Conservation (phyloP, 140 eudicot species). For the Senecio squalidus region DNA sequence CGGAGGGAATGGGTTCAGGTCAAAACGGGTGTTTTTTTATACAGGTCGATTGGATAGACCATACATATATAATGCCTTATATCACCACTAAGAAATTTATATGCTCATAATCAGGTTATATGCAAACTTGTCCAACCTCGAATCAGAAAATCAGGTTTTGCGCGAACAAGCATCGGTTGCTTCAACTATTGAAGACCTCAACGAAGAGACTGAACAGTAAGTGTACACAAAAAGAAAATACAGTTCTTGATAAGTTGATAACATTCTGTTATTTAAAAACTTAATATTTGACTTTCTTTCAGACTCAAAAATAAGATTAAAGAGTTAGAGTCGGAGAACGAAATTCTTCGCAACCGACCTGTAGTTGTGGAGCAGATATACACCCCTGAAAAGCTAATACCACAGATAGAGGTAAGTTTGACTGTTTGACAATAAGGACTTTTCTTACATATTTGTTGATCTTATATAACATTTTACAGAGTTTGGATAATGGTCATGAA, state of each 20-base stretch:
- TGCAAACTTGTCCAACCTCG: slow-evolving; percentile 70
- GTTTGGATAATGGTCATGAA: slow-evolving; percentile 44
- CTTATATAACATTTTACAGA: slow-evolving; percentile 34
- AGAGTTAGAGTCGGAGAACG: slow-evolving; percentile 68
- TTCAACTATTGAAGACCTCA: slow-evolving; percentile 55
- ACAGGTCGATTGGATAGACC: too few species aligned
- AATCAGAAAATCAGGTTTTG: slow-evolving; percentile 92
- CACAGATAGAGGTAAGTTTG: slow-evolving; percentile 43
- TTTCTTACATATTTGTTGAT: slow-evolving; percentile 4
- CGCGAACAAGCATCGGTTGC: slow-evolving; percentile 89
- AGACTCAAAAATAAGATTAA: slow-evolving; percentile 61
- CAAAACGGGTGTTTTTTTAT: too few species aligned
- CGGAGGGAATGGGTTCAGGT: too few species aligned
- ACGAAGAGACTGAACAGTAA: slow-evolving; percentile 78
- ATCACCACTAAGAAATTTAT: slow-evolving; percentile 14
- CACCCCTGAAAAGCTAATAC: slow-evolving; percentile 27
- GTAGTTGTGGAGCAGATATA: slow-evolving; percentile 49
- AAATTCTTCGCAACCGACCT: slow-evolving; percentile 47
- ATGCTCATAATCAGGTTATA: slow-evolving; percentile 57
- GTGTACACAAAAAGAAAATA: slow-evolving; percentile 13
- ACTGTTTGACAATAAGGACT: neutral
- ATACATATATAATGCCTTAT: too few species aligned
- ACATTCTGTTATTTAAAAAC: neutral
- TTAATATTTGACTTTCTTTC: slow-evolving; percentile 16
- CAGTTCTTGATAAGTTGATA: neutral